Evolutionary conservation across 257 asterid genomes (phyloP).

Genomic region (Petunia secreta): DNA sequence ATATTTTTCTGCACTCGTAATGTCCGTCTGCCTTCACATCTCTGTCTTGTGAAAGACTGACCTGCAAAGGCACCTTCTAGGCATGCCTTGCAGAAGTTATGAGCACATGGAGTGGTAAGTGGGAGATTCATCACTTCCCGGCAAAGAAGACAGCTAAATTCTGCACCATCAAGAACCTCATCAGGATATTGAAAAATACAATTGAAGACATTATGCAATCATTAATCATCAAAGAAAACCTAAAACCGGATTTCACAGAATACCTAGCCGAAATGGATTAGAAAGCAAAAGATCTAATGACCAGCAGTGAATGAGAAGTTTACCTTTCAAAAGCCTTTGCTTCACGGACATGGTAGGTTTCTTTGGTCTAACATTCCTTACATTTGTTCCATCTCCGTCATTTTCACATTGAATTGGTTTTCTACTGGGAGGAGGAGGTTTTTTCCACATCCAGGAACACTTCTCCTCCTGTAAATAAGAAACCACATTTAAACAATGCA

Average conservation of each 20-base stretch:
- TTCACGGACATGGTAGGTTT: slow-evolving; percentile 43
- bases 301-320: neutral
- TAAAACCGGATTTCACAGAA: neutral
- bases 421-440: slow-evolving; percentile 64
- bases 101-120: slow-evolving; percentile 91
- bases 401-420: slow-evolving; percentile 40
- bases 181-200: slow-evolving; percentile 9
- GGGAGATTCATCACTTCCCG: slow-evolving; percentile 79
- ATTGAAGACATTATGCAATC: slow-evolving; percentile 1
- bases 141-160: slow-evolving; percentile 76
- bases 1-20: slow-evolving; percentile 72
- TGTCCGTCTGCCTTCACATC: slow-evolving; percentile 76
- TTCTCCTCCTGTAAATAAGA: slow-evolving; percentile 56
- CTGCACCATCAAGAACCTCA: slow-evolving; percentile 47
- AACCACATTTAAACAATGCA: neutral
- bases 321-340: slow-evolving; percentile 81
- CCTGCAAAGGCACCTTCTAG: slow-evolving; percentile 82
- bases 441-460: slow-evolving; percentile 73
- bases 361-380: slow-evolving; percentile 49
- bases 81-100: slow-evolving; percentile 89
- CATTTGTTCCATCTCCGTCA: slow-evolving; percentile 39
- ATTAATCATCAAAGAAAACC: neutral
- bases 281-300: slow-evolving; percentile 25
- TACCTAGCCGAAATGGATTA: neutral
- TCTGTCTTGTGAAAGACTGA: slow-evolving; percentile 58